These are phyloP conservation scores for Phytophthora parvispora DNA, from an alignment of 352 stramenopile genomes.

Conservation along the genomic window DNA sequence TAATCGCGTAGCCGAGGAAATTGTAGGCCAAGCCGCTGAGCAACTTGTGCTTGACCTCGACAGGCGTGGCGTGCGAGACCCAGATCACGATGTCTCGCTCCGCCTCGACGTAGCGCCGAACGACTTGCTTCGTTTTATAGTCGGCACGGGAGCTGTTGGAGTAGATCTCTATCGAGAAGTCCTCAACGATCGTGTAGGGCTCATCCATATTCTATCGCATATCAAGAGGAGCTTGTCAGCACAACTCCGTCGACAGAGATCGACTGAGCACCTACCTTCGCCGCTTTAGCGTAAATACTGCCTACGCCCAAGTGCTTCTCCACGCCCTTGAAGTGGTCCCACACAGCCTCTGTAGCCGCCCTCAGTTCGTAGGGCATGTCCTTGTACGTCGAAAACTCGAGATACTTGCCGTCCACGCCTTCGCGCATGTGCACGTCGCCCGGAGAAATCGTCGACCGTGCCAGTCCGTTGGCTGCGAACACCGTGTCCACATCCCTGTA, in stretches of 20 bases:
- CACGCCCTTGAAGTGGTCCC: slow-evolving; percentile 38
- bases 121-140: slow-evolving; percentile 65
- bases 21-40: slow-evolving; percentile 46
- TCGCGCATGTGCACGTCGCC: slow-evolving; percentile 32
- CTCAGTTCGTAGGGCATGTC: slow-evolving; percentile 24
- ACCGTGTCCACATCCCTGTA: slow-evolving; percentile 27
- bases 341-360: slow-evolving; percentile 16
- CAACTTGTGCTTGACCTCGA: slow-evolving; percentile 58
- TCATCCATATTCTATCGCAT: slow-evolving; percentile 35
- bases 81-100: slow-evolving; percentile 73
- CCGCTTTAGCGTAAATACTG: slow-evolving; percentile 38
- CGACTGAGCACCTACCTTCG: slow-evolving; percentile 16
- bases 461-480: slow-evolving; percentile 24
- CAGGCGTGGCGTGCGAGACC: slow-evolving; percentile 54
- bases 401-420: slow-evolving; percentile 18
- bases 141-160: slow-evolving; percentile 57
- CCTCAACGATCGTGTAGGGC: slow-evolving; percentile 68
- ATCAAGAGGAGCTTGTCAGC: neutral
- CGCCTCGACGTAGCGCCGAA: slow-evolving; percentile 61
- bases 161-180: slow-evolving; percentile 63
- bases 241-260: neutral
- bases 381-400: slow-evolving; percentile 35
- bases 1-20: slow-evolving; percentile 67
- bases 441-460: slow-evolving; percentile 18
- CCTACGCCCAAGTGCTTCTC: slow-evolving; percentile 40